Evolutionary conservation across 345 rosid genomes (phyloP).

Genomic region (Ceriops tagal): DNA sequence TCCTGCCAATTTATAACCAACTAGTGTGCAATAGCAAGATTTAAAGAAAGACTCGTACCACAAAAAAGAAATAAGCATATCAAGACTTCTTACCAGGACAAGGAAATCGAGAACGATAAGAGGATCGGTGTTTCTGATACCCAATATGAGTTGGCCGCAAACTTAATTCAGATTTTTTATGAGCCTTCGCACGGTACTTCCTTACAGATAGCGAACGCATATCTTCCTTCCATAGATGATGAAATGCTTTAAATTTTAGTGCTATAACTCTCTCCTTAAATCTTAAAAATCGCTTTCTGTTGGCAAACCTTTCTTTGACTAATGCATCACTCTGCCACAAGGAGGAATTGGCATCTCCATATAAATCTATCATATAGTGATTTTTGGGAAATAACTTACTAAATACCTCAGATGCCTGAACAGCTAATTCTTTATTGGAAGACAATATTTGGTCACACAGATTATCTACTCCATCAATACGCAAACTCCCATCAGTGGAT

Average conservation of each 20-base stretch:
- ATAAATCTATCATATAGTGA: constrained; percentile 28
- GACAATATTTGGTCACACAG: constrained; percentile 41
- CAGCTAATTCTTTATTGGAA: constrained; percentile 61
- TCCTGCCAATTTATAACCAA: no score
- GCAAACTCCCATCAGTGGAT: constrained; percentile 21
- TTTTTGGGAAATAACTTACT: constrained; percentile 45
- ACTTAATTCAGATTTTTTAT: constrained; percentile 54
- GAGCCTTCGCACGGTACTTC: constrained; percentile 63
- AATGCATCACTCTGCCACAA: constrained; percentile 31
- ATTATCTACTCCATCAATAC: constrained; percentile 31
- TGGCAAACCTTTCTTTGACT: constrained; percentile 45
- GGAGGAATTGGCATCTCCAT: constrained; percentile 24
- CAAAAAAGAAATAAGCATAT: constrained; percentile 5
- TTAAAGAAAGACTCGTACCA: background rate
- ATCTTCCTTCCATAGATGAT: constrained; percentile 87
- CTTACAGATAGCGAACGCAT: constrained; percentile 44
- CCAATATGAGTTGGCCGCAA: constrained; percentile 45
- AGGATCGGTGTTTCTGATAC: constrained; percentile 58
- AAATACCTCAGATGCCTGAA: constrained; percentile 52
- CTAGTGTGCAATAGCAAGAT: no score
- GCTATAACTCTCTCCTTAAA: constrained; percentile 74
- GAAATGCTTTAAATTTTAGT: constrained; percentile 75
- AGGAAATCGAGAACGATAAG: constrained; percentile 58
- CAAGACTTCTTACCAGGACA: constrained; percentile 56
- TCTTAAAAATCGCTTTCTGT: constrained; percentile 42